Evolutionary conservation across 2,329 filamentous ascomycete species (phyloP), one percentile per base, ranked within the genome.

Genomic region (Arthrobotrys conoides): DNA sequence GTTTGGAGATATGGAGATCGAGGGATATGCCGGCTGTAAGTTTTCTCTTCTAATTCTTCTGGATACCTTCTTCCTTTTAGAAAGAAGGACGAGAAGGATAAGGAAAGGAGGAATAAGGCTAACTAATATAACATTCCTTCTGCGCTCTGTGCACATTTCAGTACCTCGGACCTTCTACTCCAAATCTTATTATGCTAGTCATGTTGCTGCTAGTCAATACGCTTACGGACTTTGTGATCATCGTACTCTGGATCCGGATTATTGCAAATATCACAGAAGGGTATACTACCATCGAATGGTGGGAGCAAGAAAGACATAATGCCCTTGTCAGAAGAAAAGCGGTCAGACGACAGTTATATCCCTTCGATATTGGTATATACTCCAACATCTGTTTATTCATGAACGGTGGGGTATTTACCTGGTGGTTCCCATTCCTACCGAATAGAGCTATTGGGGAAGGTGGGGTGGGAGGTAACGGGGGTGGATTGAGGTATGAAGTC

Each of bases 211-310:
- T 91, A n/a, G 84, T 88, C 14, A 89, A 89, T 82, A 87, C 87
- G 57, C 83, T 90, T 38, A 89, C 90, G 0, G 85, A 89, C 8
- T 87, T 94, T 65, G 89, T 87, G 0, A 86, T 96, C 0, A 84
- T 85, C 0, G 86, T 96, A 44, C 87, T 96, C 77, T 78, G 80
- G 53, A 38, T 82, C 3, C 80, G 81, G 18, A 80, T 81, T 6
- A 85, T 94, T 2, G 83, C 88, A n/a, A 88, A 89, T 5, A 90
- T 90, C 0, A 71, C 88, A 0, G 89, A 88, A 83, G 87, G 87
- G 69, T 90, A 92, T 83, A 95, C 92, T 24, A 93, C 92, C 83
- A 96, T 96, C 82, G 93, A 96, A 84, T 87, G 88, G 78, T 95
- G 92, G 92, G 92, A 92, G 82, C 84, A 89, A 57, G 90, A 91